Base-by-base conservation (phyloP, 2,329 filamentous ascomycete genomes). In the Chaetomiaceae sp. region DNA sequence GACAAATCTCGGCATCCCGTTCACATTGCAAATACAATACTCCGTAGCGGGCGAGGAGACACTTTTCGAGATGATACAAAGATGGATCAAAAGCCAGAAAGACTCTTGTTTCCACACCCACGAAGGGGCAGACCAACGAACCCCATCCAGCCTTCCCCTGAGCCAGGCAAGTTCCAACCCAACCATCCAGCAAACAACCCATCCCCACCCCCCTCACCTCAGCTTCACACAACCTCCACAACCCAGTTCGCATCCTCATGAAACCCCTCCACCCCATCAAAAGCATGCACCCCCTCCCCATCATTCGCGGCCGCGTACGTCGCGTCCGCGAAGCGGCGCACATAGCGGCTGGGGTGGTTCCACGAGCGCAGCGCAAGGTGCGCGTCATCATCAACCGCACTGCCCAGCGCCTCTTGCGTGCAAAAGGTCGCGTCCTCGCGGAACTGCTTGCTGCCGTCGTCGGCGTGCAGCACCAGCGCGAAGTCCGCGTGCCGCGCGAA, bases 381-480 rank as follows among this genome's bases (percentile, higher is more conserved):
- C 6, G 9, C 22, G 22, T 6, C 22, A 24, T 24, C 22, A 24
- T 9, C 22, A 24, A 74, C 77, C 35, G 68, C 58, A 4, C 75
- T 74, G 52, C 61, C 75, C 18, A 83, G 62, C 0, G 72, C 73
- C 1, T 68, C 48, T 59, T 74, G 68, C 0, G 76, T 67, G 57
- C 80, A 83, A 62, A 83, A 83, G 0, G 80, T 83, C 7, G 79
- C 77, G 38, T 83, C 79, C 54, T 83, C 78, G 4, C 63, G 30
- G 62, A 83, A 81, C 42, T 66, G 62, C 66, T 81, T 79, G 45
- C 66, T 68, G 44, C 71, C 70, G 50, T 83, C 79, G 51, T 73
- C 71, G 47, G 71, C 68, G 34, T 66, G 61, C 37, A 83, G 53
- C 27, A 60, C 38, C 1, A 83, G 72, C 22, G 18, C 67, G 42